These are phyloP conservation scores for Ochromonas danica DNA, from an alignment of 108 stramenopile species.

Conservation along the genomic window DNA sequence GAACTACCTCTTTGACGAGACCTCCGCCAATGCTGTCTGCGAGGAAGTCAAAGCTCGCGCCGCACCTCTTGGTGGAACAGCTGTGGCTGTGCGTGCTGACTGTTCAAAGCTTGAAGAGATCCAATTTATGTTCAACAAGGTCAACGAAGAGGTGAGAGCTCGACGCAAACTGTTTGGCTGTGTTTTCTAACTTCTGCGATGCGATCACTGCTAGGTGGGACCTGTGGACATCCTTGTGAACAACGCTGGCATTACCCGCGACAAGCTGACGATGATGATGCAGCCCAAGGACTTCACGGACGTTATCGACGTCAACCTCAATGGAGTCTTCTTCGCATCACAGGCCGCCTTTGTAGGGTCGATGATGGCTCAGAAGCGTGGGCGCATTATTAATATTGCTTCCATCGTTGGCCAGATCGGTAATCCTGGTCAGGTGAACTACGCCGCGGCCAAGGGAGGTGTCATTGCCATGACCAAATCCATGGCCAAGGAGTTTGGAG, in stretches of 20 bases:
- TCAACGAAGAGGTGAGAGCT: slow-evolving; percentile 5
- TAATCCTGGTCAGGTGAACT: slow-evolving; percentile 70
- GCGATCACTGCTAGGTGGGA: slow-evolving; percentile 57
- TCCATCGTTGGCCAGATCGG: slow-evolving; percentile 94
- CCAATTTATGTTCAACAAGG: slow-evolving; percentile 37
- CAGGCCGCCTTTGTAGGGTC: slow-evolving; percentile 77
- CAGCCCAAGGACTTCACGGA: slow-evolving; percentile 85
- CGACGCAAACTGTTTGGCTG: slow-evolving; percentile 64
- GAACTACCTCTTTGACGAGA: slow-evolving; percentile 85
- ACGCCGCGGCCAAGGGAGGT: slow-evolving; percentile 61
- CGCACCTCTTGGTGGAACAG: slow-evolving; percentile 51
- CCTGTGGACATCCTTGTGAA: slow-evolving; percentile 85
- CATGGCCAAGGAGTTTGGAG: slow-evolving; percentile 55
- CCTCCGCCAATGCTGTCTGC: slow-evolving; percentile 73
- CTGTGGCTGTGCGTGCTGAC: slow-evolving; percentile 5
- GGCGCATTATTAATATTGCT: slow-evolving; percentile 93
- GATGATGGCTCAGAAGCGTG: slow-evolving; percentile 80
- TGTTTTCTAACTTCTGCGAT: slow-evolving; percentile 68
- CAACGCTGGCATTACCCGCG: slow-evolving; percentile 89
- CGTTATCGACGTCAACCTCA: slow-evolving; percentile 90
- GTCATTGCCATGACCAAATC: slow-evolving; percentile 56
- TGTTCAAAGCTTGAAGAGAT: slow-evolving; percentile 38
- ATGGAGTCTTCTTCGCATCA: slow-evolving; percentile 90
- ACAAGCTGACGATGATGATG: slow-evolving; percentile 86
- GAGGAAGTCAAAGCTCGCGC: slow-evolving; percentile 71